Conservation (phyloP, 129 eudicot genomes). For the Helianthus tuberosus region DNA sequence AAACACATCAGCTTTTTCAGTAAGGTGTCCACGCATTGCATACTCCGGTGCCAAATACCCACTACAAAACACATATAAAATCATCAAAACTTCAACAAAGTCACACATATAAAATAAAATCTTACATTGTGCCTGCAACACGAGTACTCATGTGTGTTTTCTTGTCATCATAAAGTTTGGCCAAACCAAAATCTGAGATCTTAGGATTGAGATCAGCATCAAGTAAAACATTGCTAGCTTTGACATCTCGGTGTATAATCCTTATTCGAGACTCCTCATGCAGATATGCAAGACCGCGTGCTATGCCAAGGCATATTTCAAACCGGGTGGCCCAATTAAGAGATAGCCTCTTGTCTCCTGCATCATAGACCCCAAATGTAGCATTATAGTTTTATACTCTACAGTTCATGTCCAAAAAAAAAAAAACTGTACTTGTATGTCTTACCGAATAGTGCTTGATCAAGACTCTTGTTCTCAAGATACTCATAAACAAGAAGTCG, state of each 20-base stretch:
- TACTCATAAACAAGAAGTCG: constrained; percentile 85
- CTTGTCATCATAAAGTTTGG: constrained; percentile 85
- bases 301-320: constrained; percentile 80
- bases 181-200: constrained; percentile 90
- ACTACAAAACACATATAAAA: constrained; percentile 33
- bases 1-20: constrained; percentile 91
- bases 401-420: no score
- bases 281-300: constrained; percentile 76
- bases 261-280: constrained; percentile 83
- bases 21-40: constrained; percentile 93
- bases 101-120: background rate
- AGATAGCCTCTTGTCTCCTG: constrained; percentile 53
- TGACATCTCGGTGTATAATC: constrained; percentile 83
- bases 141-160: constrained; percentile 88
- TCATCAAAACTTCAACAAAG: background rate
- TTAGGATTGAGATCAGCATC: constrained; percentile 74
- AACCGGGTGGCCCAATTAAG: constrained; percentile 76
- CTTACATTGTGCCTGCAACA: constrained; percentile 93
- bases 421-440: background rate
- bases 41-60: constrained; percentile 95
- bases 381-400: background rate
- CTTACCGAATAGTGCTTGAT: constrained; percentile 73
- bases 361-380: constrained; percentile 27
- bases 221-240: constrained; percentile 86
- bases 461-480: constrained; percentile 84